phyloP scores from a whole-genome alignment of 1,284 basidiomycete species.

The Trametes versicolor region DNA sequence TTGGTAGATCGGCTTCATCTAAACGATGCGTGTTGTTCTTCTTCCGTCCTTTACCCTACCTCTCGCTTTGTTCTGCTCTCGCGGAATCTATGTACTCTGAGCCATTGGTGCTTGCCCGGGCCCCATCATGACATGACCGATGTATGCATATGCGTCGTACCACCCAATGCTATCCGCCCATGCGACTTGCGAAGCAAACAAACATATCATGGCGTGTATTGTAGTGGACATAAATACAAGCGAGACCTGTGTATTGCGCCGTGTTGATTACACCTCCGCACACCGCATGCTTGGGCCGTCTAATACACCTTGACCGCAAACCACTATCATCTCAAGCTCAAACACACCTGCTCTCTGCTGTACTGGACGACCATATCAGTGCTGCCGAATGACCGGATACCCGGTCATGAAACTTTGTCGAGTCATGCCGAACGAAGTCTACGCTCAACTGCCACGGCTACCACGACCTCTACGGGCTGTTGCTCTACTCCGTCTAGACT shows the following conservation, averaged over 20 bases:
- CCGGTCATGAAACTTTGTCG: neutral
- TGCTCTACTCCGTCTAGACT: neutral
- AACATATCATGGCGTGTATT: neutral
- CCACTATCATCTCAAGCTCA: no score
- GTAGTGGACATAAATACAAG: no score
- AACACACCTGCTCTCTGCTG: no score
- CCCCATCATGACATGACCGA: slow-evolving; percentile 33
- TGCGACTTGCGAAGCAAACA: slow-evolving; percentile 20
- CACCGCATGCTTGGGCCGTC: no score
- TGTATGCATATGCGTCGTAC: slow-evolving; percentile 35
- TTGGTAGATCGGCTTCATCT: slow-evolving; percentile 84
- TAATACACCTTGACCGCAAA: no score
- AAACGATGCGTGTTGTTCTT: slow-evolving; percentile 40
- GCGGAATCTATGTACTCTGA: slow-evolving; percentile 35
- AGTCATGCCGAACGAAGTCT: neutral
- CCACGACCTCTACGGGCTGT: neutral
- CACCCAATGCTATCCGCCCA: slow-evolving; percentile 31
- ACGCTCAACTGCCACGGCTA: neutral
- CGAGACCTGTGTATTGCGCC: no score
- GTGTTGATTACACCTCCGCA: no score
- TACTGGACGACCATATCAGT: no score
- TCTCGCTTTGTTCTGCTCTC: slow-evolving; percentile 29
- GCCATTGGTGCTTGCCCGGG: slow-evolving; percentile 33
- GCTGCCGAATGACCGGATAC: neutral
- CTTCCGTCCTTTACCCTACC: slow-evolving; percentile 27